Percentiles rank a stretch among this genome's conserved stretches.
Conservation (phyloP, 202 grass and related monocot species). For the Brachypodium distachyon region DNA sequence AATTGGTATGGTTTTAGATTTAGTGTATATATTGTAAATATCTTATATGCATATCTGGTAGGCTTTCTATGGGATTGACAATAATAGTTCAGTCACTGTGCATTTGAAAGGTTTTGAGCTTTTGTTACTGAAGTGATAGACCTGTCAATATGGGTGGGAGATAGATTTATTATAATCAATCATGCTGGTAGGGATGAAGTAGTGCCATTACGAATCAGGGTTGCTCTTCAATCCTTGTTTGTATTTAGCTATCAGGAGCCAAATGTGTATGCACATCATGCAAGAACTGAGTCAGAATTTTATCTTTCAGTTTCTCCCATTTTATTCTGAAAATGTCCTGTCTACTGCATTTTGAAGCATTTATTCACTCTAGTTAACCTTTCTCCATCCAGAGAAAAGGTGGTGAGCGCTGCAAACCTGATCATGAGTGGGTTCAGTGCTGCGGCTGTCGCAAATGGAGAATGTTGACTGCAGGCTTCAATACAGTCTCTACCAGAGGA, state of each 20-base stretch:
- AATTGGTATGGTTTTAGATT: constrained; percentile 48
- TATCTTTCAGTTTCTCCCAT: background rate
- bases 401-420: constrained; percentile 38
- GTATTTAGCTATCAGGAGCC: background rate
- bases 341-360: background rate
- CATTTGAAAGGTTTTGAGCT: background rate
- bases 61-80: background rate
- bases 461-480: constrained; percentile 43
- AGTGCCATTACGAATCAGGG: background rate
- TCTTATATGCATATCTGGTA: background rate
- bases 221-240: constrained; percentile 4
- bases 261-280: background rate
- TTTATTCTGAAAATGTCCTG: background rate
- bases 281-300: background rate
- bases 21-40: background rate
- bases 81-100: background rate
- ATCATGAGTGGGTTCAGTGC: constrained; percentile 90
- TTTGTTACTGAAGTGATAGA: background rate
- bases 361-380: constrained; percentile 11
- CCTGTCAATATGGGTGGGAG: background rate
- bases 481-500: constrained; percentile 41
- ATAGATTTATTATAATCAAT: background rate
- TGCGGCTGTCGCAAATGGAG: constrained; percentile 83
- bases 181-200: background rate
- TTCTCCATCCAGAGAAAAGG: constrained; percentile 47